A percentile compares a stretch with the other conserved stretches of the same genome.
These are phyloP conservation scores for Aspergillus pseudoterreus DNA, from an alignment of 2,329 filamentous ascomycete genomes.

Conservation along the genomic window DNA sequence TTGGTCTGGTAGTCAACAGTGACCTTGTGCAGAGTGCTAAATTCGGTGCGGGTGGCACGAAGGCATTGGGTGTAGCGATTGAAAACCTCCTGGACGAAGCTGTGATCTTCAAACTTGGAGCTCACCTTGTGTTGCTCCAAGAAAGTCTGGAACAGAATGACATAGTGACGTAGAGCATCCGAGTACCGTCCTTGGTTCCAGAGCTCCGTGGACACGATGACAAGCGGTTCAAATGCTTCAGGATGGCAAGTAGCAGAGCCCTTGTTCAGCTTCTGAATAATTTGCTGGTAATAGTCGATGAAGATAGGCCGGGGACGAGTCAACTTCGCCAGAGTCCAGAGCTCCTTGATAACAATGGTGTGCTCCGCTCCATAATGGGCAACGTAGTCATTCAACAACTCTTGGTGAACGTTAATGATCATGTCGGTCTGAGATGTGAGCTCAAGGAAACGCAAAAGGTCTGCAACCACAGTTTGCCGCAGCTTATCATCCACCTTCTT, in stretches of 20 bases:
- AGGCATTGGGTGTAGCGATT: conserved; percentile 34
- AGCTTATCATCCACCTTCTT: conserved; percentile 30
- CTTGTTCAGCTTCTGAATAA: conserved; percentile 38
- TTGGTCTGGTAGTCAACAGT: conserved; percentile 32
- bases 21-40: conserved; percentile 30
- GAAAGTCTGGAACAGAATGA: conserved; percentile 34
- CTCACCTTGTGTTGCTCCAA: conserved; percentile 33
- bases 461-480: conserved; percentile 22
- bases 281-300: conserved; percentile 38
- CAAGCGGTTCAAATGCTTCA: conserved; percentile 36
- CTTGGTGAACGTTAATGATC: conserved; percentile 36
- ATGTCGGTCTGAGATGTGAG: conserved; percentile 30
- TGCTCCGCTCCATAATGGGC: conserved; percentile 33
- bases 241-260: conserved; percentile 29
- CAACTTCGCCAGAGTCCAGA: conserved; percentile 35
- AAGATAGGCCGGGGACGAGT: conserved; percentile 34
- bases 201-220: conserved; percentile 38
- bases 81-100: conserved; percentile 31
- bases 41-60: conserved; percentile 29
- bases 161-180: conserved; percentile 34
- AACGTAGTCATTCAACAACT: conserved; percentile 37
- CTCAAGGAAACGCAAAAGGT: conserved; percentile 29
- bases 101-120: conserved; percentile 30
- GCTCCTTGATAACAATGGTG: conserved; percentile 32
- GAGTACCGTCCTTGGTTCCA: conserved; percentile 36